phyloP scores from a whole-genome alignment of 1,284 basidiomycete species.

The Apiotrichum mycotoxinovorans region DNA sequence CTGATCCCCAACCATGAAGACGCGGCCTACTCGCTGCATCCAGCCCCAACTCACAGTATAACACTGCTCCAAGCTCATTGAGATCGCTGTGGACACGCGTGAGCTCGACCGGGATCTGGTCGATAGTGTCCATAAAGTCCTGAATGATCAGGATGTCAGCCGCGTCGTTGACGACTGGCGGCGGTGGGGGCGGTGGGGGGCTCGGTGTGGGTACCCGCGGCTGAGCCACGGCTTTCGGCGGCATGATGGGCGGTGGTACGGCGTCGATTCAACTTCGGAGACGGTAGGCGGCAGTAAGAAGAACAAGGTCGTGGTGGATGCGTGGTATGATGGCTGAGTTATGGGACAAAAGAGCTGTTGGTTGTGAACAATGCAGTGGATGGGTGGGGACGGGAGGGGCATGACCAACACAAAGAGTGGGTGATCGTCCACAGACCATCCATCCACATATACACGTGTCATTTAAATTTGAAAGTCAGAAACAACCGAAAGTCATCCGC shows the following conservation, averaged over 20 bases:
- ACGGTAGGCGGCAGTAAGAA: no score
- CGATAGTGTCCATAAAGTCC: slow-evolving; percentile 87
- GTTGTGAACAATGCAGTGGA: no score
- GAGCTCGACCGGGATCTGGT: slow-evolving; percentile 88
- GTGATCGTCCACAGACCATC: no score
- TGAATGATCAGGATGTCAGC: slow-evolving; percentile 55
- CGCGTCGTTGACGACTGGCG: slow-evolving; percentile 49
- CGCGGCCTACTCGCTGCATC: neutral
- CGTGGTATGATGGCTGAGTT: neutral
- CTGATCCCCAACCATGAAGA: no score
- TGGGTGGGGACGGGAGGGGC: no score
- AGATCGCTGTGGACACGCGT: slow-evolving; percentile 93
- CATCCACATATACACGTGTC: no score
- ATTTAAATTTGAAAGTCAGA: no score
- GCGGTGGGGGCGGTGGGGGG: slow-evolving; percentile 58
- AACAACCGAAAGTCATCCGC: no score
- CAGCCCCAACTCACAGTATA: slow-evolving; percentile 58
- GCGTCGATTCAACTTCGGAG: neutral
- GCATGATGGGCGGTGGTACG: slow-evolving; percentile 24
- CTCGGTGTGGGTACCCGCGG: slow-evolving; percentile 42
- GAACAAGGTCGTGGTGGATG: neutral
- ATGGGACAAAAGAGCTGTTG: no score
- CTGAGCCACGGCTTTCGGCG: slow-evolving; percentile 33
- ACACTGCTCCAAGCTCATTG: slow-evolving; percentile 94
- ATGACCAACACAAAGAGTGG: no score